Evolutionary conservation across 2,329 filamentous ascomycete species (phyloP).

Genomic region (Phaeomoniella chlamydospora): DNA sequence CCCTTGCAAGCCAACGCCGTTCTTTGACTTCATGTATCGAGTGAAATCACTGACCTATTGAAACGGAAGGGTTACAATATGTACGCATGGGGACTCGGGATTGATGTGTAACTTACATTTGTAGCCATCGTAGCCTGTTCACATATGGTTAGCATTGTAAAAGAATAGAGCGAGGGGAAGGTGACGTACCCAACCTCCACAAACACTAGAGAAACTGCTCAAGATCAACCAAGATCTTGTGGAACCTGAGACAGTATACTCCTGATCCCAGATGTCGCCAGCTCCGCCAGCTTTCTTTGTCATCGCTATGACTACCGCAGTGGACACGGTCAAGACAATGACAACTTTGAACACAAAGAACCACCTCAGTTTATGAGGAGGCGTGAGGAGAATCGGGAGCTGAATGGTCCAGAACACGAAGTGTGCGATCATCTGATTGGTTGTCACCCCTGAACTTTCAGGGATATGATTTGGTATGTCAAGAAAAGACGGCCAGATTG

Average conservation of each 20-base stretch:
- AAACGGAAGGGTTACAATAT: too few relatives aligned
- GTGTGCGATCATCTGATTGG: slow-evolving; percentile 27
- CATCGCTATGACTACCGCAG: slow-evolving; percentile 50
- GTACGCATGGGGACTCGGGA: too few relatives aligned
- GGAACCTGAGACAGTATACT: slow-evolving; percentile 28
- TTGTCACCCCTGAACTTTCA: slow-evolving; percentile 26
- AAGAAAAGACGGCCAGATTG: slow-evolving; percentile 30
- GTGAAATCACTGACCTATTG: slow-evolving; percentile 20
- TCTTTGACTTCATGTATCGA: slow-evolving; percentile 14
- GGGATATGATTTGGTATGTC: slow-evolving; percentile 24
- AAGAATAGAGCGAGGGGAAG: background rate
- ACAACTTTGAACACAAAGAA: slow-evolving; percentile 23
- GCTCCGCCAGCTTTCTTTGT: slow-evolving; percentile 38
- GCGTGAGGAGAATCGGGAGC: slow-evolving; percentile 26
- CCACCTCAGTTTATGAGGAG: slow-evolving; percentile 23
- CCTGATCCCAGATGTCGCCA: slow-evolving; percentile 31
- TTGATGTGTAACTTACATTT: too few relatives aligned
- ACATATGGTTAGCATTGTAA: background rate
- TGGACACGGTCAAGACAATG: slow-evolving; percentile 41
- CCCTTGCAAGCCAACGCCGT: slow-evolving; percentile 24
- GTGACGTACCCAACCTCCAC: background rate
- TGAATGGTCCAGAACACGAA: slow-evolving; percentile 28
- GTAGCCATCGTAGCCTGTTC: background rate
- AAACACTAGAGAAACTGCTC: background rate
- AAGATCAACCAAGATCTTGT: slow-evolving; percentile 32